A percentile compares a stretch with the other conserved stretches of the same genome.
These are phyloP conservation scores for Lanmaoa rubissima DNA, from an alignment of 768 basidiomycete genomes.

Conservation along the genomic window DNA sequence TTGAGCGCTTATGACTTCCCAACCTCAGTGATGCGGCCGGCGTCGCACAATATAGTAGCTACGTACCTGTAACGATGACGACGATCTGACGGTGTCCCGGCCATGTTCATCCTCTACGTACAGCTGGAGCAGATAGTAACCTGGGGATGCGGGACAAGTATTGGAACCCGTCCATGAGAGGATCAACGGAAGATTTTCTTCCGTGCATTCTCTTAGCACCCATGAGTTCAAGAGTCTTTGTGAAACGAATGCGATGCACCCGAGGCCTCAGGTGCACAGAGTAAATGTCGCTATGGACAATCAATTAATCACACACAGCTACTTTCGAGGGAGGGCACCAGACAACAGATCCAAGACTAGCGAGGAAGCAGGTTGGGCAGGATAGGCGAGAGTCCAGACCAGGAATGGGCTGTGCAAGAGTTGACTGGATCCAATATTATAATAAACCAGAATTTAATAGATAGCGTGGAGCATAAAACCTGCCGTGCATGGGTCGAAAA, in stretches of 20 bases:
- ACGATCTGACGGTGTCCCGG: not conserved
- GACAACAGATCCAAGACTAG: not conserved
- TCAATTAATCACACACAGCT: too few relatives aligned
- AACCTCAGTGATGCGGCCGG: too few relatives aligned
- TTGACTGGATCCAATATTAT: constrained; percentile 1
- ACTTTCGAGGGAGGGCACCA: not conserved
- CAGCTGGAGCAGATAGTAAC: not conserved
- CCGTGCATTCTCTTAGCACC: not conserved
- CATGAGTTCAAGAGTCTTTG: not conserved
- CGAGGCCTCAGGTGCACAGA: not conserved
- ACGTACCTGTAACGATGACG: not conserved
- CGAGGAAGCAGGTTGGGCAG: not conserved
- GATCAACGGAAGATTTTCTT: not conserved
- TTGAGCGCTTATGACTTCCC: too few relatives aligned
- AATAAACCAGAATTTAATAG: constrained; percentile 1
- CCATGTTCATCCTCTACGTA: not conserved
- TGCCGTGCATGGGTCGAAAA: not conserved
- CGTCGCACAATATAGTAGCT: too few relatives aligned
- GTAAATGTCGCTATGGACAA: not conserved
- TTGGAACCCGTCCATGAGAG: too few relatives aligned
- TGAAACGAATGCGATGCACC: not conserved
- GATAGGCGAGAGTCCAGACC: too few relatives aligned
- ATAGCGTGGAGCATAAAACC: constrained; percentile 5
- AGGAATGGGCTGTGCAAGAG: not conserved
- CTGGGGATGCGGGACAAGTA: not conserved